phyloP scores from a whole-genome alignment of 495 filamentous ascomycete species.

The Penicillium desertorum region DNA sequence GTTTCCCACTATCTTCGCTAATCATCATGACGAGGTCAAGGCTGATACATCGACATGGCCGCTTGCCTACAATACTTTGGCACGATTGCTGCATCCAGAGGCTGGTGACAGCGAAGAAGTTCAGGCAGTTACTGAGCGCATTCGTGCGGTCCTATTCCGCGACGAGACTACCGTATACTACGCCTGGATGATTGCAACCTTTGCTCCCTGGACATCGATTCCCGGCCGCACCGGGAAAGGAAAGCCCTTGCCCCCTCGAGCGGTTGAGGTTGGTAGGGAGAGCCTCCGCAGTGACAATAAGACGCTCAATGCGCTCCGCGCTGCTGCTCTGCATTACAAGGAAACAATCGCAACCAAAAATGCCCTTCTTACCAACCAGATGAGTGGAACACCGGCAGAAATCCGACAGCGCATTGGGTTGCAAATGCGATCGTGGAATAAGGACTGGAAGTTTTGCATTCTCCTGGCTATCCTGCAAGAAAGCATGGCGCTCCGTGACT shows the following conservation, averaged over 20 bases:
- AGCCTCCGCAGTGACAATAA: conserved; percentile 80
- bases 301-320: conserved; percentile 60
- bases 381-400: conserved; percentile 38
- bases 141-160: conserved; percentile 54
- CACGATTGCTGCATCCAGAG: conserved; percentile 28
- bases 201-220: conserved; percentile 72
- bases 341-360: conserved; percentile 62
- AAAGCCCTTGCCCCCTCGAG: conserved; percentile 50
- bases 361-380: conserved; percentile 29
- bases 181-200: conserved; percentile 72
- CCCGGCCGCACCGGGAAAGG: conserved; percentile 41
- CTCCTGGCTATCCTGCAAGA: conserved; percentile 70
- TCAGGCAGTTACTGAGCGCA: conserved; percentile 14
- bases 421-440: conserved; percentile 73
- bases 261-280: conserved; percentile 63
- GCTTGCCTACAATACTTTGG: conserved; percentile 40
- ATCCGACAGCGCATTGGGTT: conserved; percentile 63
- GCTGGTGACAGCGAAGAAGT: conserved; percentile 14
- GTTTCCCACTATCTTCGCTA: conserved; percentile 74
- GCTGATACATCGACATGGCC: conserved; percentile 47
- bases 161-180: conserved; percentile 60
- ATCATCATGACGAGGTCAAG: conserved; percentile 47
- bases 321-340: conserved; percentile 56
- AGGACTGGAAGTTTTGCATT: conserved; percentile 73
- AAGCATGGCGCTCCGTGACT: conserved; percentile 44